Evolutionary conservation across 805 yeast genomes (phyloP).

Genomic region (Spathaspora gorwiae): DNA sequence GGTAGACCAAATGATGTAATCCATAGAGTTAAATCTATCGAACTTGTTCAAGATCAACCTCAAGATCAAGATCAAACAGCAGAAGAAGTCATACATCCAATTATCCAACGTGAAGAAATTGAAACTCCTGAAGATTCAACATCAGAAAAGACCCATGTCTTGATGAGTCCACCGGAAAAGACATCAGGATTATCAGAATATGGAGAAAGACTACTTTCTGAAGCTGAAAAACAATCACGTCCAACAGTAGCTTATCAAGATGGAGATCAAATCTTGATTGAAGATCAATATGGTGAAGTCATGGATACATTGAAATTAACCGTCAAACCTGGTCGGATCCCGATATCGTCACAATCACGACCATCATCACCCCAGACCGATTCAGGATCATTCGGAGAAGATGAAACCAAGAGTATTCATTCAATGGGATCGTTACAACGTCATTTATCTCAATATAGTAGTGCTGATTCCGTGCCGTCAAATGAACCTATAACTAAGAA

Average conservation of each 20-base stretch:
- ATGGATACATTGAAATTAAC: conserved; percentile 48
- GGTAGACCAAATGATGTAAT: conserved; percentile 15
- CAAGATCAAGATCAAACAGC: neutral
- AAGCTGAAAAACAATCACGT: conserved; percentile 9
- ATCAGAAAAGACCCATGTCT: neutral
- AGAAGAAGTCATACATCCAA: neutral
- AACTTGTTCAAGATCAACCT: neutral
- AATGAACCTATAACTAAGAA: conserved; percentile 10
- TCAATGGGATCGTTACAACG: conserved; percentile 38
- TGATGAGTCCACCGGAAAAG: neutral
- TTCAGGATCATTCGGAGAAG: neutral
- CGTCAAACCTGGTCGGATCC: neutral
- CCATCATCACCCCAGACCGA: too few relatives aligned
- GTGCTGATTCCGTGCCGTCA: conserved; percentile 13
- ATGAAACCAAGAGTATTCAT: conserved; percentile 29
- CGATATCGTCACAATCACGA: neutral
- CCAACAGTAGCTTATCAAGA: conserved; percentile 51
- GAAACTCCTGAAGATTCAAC: neutral
- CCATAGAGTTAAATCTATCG: neutral
- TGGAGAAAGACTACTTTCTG: conserved; percentile 5
- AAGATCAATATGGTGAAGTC: conserved; percentile 81
- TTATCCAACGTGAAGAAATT: neutral
- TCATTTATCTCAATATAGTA: conserved; percentile 30
- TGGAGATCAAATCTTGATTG: conserved; percentile 67
- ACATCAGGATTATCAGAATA: conserved; percentile 4